Conservation (phyloP, 257 asterid genomes). For the Salvia miltiorrhiza region DNA sequence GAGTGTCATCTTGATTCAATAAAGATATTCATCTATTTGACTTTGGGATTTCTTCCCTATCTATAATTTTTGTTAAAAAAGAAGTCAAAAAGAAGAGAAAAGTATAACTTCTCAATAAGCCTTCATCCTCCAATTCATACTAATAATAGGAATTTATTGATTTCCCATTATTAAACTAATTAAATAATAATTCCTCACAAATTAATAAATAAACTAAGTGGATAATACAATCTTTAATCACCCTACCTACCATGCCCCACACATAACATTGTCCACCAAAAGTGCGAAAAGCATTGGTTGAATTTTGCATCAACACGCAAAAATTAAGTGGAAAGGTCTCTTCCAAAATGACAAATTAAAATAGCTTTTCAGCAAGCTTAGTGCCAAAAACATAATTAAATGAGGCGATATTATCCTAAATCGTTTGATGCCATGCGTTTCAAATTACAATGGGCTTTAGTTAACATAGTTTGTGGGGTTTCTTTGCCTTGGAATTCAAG, state of each 20-base stretch:
- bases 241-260: not conserved
- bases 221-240: not conserved
- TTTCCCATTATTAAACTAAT: not conserved
- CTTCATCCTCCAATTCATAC: not conserved
- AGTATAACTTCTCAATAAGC: not conserved
- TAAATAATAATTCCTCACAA: no score
- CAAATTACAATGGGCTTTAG: not conserved
- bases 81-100: not conserved
- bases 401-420: not conserved
- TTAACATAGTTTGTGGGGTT: slow-evolving; percentile 8
- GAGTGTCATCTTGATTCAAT: no score
- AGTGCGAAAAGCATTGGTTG: not conserved
- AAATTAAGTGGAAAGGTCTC: not conserved
- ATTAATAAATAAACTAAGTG: not conserved
- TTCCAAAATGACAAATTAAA: not conserved
- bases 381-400: not conserved
- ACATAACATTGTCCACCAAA: not conserved
- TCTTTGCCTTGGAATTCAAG: slow-evolving; percentile 14
- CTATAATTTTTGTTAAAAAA: no score
- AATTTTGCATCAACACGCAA: not conserved
- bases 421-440: not conserved
- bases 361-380: not conserved
- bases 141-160: not conserved
- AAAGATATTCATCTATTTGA: no score
- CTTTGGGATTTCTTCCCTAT: no score